Evolutionary conservation across 208 protist species (phyloP).

Genomic region (Porcisia deanei): DNA sequence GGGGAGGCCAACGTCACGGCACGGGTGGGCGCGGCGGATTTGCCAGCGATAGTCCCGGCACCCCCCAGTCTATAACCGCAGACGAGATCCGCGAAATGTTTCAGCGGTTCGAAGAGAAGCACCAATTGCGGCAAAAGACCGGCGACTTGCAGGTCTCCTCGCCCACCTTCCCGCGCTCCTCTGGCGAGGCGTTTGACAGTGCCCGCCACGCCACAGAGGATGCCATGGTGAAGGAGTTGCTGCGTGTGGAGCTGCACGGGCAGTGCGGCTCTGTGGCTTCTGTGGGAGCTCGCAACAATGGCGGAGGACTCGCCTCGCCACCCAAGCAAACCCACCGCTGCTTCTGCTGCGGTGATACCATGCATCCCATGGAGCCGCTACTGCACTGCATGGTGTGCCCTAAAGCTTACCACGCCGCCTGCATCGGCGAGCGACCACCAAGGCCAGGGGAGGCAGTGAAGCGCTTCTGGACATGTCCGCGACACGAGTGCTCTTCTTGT

Average conservation of each 20-base stretch:
- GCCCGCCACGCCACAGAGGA: conserved; percentile 31
- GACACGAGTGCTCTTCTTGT: conserved; percentile 68
- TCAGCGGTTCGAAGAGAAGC: conserved; percentile 24
- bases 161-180: background rate
- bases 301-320: conserved; percentile 10
- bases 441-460: conserved; percentile 35
- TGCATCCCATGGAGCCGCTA: conserved; percentile 80
- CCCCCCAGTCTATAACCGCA: conserved; percentile 27
- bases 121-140: background rate
- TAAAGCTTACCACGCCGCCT: conserved; percentile 85
- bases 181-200: background rate
- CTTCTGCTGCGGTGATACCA: conserved; percentile 76
- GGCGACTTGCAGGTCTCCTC: background rate
- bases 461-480: conserved; percentile 73
- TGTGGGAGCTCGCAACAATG: background rate
- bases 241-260: conserved; percentile 47
- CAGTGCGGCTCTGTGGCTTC: conserved; percentile 20
- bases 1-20: conserved; percentile 31
- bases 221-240: conserved; percentile 52
- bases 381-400: conserved; percentile 80
- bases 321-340: conserved; percentile 49
- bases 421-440: conserved; percentile 49
- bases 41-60: background rate
- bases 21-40: conserved; percentile 2
- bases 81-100: conserved; percentile 66